Evolutionary conservation across 1,284 basidiomycete species (phyloP), one percentile per base, ranked within the genome.

Genomic region (Malassezia pachydermatis): DNA sequence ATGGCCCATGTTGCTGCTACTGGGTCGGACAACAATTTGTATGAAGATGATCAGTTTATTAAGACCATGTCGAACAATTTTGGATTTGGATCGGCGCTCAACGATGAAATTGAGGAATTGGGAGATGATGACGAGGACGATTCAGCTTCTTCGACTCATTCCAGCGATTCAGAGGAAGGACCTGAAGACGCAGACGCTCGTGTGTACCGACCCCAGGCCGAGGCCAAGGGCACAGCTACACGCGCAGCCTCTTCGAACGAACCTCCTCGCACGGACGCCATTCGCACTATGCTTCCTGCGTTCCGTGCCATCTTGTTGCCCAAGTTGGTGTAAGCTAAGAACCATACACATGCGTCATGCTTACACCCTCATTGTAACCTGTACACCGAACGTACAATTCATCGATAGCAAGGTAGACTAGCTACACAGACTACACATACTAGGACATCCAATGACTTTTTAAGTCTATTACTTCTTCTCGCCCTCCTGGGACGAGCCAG

Each of bases 1-100:
- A 42, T 71, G 32, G 60, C 59, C 1, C 55, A 62, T 14, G 44
- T 51, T 23, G 60, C 66, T 25, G 63, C 70, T 4, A 49, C 57
- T 1, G 55, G 58, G 3, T 60, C 66, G 1, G 66, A 54, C 9
- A 54, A 57, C 10, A 54, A 55, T 16, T 32, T 16, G 4, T 41
- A 49, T 51, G 44, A 55, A 45, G 63, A 68, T 5, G 55, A 57
- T 17, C 58, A 56, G 0, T 70, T 71, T 30, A 52, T 68, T 0
- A 53, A 57, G 9, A 57, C 63, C 20, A 60, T 70, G 56, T 57
- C 65, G 8, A 64, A 69, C 20, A 63, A 71, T 16, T 51, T 71
- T 16, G 68, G 68, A 16, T 58, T 71, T 5, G 63, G 62, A n/a
- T 62, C 67, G 36, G 55, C 61, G 6, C 60, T 62, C 3, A 62